These are phyloP conservation scores for Trichoderma simmonsii DNA, from an alignment of 2,329 filamentous ascomycete species.

Conservation along the genomic window DNA sequence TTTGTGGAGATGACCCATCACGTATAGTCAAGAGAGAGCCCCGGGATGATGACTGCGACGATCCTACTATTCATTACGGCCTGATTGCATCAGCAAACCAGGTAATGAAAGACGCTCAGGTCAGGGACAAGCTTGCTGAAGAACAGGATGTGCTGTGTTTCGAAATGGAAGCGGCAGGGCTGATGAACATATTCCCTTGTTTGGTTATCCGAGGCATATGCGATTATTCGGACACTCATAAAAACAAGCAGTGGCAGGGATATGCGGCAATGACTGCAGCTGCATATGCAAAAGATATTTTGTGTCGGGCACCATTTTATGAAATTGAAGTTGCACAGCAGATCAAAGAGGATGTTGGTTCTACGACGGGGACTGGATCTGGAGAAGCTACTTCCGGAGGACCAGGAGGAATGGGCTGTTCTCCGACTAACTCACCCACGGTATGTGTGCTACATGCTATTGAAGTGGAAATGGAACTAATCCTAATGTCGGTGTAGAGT, in stretches of 20 bases:
- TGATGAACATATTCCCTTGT: neutral
- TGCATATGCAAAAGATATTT: neutral
- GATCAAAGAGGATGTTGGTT: neutral
- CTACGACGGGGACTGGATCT: accelerated
- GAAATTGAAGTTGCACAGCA: neutral
- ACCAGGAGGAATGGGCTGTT: neutral
- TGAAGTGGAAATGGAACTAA: neutral
- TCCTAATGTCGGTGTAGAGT: neutral
- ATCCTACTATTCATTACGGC: neutral
- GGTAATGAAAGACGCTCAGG: accelerated
- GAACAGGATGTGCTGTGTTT: neutral
- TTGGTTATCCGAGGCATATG: neutral
- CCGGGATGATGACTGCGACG: neutral
- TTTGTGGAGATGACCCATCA: neutral
- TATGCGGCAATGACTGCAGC: neutral
- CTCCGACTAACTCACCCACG: accelerated
- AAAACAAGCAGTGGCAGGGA: neutral
- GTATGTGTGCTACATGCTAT: neutral
- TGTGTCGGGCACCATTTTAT: accelerated
- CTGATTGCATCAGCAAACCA: neutral
- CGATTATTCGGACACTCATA: neutral
- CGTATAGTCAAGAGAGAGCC: neutral
- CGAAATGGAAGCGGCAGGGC: neutral
- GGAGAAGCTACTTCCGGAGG: neutral
- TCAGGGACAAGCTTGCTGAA: neutral